Conservation (phyloP, 2,329 filamentous ascomycete species). For the Colletotrichum shisoi region DNA sequence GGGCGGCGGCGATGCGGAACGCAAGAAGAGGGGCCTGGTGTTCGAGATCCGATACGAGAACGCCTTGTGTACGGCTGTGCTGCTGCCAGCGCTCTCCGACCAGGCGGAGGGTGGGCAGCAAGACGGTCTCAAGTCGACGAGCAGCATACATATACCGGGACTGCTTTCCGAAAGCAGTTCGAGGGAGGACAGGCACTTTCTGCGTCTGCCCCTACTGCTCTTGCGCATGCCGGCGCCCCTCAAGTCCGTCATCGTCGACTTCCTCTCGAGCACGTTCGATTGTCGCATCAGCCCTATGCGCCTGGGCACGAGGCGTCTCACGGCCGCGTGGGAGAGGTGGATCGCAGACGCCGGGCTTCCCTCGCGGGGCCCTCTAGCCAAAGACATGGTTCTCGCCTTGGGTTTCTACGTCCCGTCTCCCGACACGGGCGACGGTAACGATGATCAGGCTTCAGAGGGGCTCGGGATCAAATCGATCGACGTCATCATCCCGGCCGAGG, state of each 20-base stretch:
- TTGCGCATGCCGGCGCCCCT: constrained; percentile 64
- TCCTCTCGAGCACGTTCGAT: constrained; percentile 63
- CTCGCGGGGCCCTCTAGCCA: constrained; percentile 47
- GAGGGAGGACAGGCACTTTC: constrained; percentile 48
- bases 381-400: constrained; percentile 61
- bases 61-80: constrained; percentile 58
- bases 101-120: neutral
- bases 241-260: constrained; percentile 59
- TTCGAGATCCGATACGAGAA: constrained; percentile 63
- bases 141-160: constrained; percentile 21
- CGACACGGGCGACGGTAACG: constrained; percentile 18
- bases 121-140: neutral
- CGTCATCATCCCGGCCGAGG: constrained; percentile 59
- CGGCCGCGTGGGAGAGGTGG: constrained; percentile 62
- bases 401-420: constrained; percentile 57
- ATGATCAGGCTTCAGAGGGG: constrained; percentile 37
- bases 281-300: constrained; percentile 61
- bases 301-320: constrained; percentile 60
- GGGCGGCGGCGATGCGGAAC: constrained; percentile 13
- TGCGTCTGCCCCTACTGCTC: constrained; percentile 61
- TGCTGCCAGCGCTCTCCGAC: constrained; percentile 53
- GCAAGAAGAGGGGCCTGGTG: constrained; percentile 49
- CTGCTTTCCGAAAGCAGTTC: constrained; percentile 3
- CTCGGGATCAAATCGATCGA: constrained; percentile 58
- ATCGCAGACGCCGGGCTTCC: constrained; percentile 51